Conservation (phyloP, 208 protist genomes). For the Polymyxa betae region DNA sequence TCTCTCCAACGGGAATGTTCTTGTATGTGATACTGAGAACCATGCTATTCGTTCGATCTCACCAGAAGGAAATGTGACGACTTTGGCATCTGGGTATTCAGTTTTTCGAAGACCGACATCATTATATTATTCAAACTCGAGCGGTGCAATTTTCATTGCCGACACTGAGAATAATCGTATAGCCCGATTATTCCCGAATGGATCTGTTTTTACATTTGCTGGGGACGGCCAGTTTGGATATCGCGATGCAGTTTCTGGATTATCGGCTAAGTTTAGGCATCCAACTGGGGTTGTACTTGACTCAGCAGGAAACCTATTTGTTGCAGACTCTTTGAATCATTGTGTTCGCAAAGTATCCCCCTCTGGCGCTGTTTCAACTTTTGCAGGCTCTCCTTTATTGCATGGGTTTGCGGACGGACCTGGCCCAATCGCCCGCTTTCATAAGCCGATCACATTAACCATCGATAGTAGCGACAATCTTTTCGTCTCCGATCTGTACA, state of each 20-base stretch:
- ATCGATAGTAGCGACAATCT: background rate
- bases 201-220: background rate
- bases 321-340: constrained; percentile 13
- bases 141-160: background rate
- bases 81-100: background rate
- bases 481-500: background rate
- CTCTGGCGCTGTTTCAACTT: background rate
- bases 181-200: background rate
- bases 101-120: background rate
- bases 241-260: background rate
- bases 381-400: background rate
- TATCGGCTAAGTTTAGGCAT: background rate
- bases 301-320: background rate
- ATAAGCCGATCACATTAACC: background rate
- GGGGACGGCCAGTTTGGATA: background rate
- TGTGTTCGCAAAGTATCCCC: background rate
- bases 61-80: background rate
- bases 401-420: background rate
- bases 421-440: background rate
- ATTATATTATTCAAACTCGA: background rate
- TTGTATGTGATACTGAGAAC: background rate
- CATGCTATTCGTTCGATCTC: constrained; percentile 2
- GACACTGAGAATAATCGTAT: constrained; percentile 14
- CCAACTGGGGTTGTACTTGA: background rate
- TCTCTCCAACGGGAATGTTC: background rate